phyloP scores from a whole-genome alignment of 140 eudicot species.

The Erigeron philadelphicus region DNA sequence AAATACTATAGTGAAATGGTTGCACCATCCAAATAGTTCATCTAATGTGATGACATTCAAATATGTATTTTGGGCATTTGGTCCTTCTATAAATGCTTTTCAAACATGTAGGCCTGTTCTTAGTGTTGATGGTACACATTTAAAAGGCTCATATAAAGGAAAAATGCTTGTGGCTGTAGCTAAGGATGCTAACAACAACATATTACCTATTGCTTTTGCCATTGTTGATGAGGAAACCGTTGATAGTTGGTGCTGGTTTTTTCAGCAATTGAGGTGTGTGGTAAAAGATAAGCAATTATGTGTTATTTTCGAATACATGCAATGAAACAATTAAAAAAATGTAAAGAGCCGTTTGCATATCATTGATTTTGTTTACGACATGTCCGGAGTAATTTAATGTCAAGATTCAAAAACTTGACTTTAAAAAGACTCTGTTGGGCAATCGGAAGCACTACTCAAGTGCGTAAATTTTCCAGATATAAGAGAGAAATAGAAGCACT shows the following conservation, averaged over 20 bases:
- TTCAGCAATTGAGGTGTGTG: neutral
- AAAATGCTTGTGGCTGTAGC: neutral
- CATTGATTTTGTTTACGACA: neutral
- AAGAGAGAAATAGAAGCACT: neutral
- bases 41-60: neutral
- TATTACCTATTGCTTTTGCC: neutral
- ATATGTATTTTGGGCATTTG: conserved; percentile 6
- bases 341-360: neutral
- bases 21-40: neutral
- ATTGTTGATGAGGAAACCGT: neutral
- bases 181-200: neutral
- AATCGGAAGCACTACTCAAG: neutral
- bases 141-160: neutral
- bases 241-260: neutral
- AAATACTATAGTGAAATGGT: neutral
- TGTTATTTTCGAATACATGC: no score
- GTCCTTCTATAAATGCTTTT: neutral
- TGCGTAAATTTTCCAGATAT: neutral
- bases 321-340: no score
- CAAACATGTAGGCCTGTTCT: neutral
- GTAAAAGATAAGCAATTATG: neutral
- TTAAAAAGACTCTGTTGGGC: neutral
- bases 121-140: neutral
- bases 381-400: neutral
- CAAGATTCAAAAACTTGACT: neutral